Conservation (phyloP, 208 protist species). For the Wallacemonas sp. region DNA sequence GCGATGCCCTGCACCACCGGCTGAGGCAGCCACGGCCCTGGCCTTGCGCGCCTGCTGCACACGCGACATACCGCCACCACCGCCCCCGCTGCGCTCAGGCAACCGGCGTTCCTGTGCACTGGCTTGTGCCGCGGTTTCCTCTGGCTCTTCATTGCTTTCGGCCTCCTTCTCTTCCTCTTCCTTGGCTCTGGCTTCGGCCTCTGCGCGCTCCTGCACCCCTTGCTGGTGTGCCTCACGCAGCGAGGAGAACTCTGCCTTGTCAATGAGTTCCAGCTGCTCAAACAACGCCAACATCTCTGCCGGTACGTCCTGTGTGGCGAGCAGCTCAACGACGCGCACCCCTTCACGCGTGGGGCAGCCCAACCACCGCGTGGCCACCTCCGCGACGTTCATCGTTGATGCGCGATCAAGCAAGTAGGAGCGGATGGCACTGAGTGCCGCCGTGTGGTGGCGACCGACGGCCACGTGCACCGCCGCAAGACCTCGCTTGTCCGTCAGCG, state of each 20-base stretch:
- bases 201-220: not conserved
- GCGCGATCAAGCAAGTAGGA: not conserved
- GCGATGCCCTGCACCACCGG: not conserved
- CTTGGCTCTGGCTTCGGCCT: not conserved
- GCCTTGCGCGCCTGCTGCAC: slow-evolving; percentile 54
- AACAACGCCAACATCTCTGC: slow-evolving; percentile 8
- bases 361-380: slow-evolving; percentile 20
- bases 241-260: not conserved
- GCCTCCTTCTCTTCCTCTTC: slow-evolving; percentile 5
- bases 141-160: not conserved
- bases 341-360: slow-evolving; percentile 16
- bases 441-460: slow-evolving; percentile 19
- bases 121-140: not conserved
- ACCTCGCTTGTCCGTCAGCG: slow-evolving; percentile 13
- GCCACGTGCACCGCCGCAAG: slow-evolving; percentile 43
- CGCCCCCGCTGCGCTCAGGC: not conserved
- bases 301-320: slow-evolving; percentile 17
- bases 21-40: slow-evolving; percentile 16
- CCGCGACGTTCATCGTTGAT: slow-evolving; percentile 17
- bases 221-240: not conserved
- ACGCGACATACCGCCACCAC: slow-evolving; percentile 21
- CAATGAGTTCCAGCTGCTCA: slow-evolving; percentile 2
- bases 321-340: slow-evolving; percentile 13
- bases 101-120: too few species aligned
- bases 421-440: slow-evolving; percentile 30